A percentile compares a stretch with the other conserved stretches of the same genome.
phyloP scores from a whole-genome alignment of 805 yeast genomes.

The Isabelozyma heimii region DNA sequence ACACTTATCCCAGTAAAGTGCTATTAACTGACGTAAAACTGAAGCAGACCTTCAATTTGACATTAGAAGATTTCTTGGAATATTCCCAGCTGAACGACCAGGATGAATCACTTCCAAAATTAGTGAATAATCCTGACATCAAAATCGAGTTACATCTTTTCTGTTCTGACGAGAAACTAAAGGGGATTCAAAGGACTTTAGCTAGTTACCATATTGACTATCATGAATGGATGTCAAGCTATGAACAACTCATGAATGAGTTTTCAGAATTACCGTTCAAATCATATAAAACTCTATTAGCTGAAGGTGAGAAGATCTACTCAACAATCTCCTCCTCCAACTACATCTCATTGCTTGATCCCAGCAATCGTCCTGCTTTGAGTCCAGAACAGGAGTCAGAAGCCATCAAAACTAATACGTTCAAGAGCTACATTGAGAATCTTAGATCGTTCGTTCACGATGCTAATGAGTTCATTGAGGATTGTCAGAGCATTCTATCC shows the following conservation, averaged over 20 bases:
- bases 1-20: constrained; percentile 55
- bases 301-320: constrained; percentile 56
- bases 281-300: constrained; percentile 39
- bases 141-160: constrained; percentile 45
- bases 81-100: constrained; percentile 5
- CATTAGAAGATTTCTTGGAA: constrained; percentile 28
- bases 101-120: not conserved
- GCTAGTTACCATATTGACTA: constrained; percentile 44
- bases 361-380: constrained; percentile 1
- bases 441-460: constrained; percentile 42
- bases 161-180: constrained; percentile 53
- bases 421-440: constrained; percentile 19
- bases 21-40: constrained; percentile 30
- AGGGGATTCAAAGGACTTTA: constrained; percentile 32
- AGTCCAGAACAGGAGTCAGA: constrained; percentile 7
- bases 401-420: constrained; percentile 12
- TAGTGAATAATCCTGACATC: constrained; percentile 2
- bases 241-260: constrained; percentile 36
- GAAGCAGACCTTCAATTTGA: constrained; percentile 29
- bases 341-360: constrained; percentile 8
- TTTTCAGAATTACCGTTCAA: constrained; percentile 48
- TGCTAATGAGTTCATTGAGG: constrained; percentile 52
- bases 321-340: constrained; percentile 31
- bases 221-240: constrained; percentile 50
- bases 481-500: constrained; percentile 52